Percentiles rank a stretch among this genome's conserved stretches.
These are phyloP conservation scores for Pythium periplocum DNA, from an alignment of 352 stramenopile genomes.

Conservation along the genomic window DNA sequence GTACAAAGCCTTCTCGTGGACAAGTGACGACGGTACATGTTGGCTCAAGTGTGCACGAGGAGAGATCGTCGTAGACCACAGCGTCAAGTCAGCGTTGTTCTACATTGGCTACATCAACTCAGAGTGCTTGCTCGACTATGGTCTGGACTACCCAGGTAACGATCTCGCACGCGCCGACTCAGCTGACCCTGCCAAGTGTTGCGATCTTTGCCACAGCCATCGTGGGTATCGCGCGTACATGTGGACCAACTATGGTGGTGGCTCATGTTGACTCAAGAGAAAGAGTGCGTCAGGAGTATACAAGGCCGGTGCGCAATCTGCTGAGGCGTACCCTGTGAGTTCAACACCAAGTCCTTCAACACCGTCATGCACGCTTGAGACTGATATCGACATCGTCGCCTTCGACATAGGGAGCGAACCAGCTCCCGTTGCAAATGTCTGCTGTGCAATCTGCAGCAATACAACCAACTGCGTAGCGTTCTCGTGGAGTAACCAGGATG, in stretches of 20 bases:
- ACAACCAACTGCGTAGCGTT: no score
- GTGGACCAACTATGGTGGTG: conserved; percentile 14
- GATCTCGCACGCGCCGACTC: conserved; percentile 19
- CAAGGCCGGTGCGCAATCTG: neutral
- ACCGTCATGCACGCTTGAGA: no score
- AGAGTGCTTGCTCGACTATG: conserved; percentile 6
- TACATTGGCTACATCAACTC: neutral
- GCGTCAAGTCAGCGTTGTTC: neutral
- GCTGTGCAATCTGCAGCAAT: no score
- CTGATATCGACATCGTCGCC: no score
- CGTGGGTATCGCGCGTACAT: conserved; percentile 8
- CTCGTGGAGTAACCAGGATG: no score
- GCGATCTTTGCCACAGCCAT: conserved; percentile 15
- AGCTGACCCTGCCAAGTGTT: conserved; percentile 17
- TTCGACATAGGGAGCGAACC: no score
- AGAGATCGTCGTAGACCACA: neutral
- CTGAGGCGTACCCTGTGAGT: no score
- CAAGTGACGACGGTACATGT: conserved; percentile 7
- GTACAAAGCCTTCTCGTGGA: neutral
- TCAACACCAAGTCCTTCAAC: neutral
- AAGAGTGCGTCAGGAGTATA: neutral
- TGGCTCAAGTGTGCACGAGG: conserved; percentile 8
- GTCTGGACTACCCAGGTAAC: conserved; percentile 25
- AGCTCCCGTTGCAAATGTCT: no score
- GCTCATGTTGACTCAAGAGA: conserved; percentile 21